A percentile compares a stretch with the other conserved stretches of the same genome.
Evolutionary conservation across 176 grass and related monocot genomes (phyloP).

Genomic region (Otatea glauca): DNA sequence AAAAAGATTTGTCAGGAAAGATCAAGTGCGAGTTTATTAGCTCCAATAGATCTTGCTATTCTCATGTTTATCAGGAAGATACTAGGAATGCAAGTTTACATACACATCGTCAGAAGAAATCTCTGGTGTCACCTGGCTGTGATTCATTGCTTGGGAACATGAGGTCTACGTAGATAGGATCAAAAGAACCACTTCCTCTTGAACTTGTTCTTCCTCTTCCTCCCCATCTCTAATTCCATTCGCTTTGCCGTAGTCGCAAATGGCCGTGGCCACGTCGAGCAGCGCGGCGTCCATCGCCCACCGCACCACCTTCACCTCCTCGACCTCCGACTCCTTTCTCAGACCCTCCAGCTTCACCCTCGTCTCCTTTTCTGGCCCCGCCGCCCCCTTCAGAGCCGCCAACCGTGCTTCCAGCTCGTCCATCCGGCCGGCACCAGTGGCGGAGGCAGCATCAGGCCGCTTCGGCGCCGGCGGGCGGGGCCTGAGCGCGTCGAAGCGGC

Average conservation of each 20-base stretch:
- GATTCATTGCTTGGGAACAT: neutral
- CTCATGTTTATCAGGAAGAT: neutral
- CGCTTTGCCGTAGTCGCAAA: neutral
- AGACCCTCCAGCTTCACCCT: constrained; percentile 40
- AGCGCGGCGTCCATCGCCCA: constrained; percentile 78
- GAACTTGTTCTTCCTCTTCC: constrained; percentile 38
- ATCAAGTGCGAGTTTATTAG: neutral
- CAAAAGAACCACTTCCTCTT: constrained; percentile 67
- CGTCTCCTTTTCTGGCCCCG: constrained; percentile 18
- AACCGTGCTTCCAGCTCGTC: constrained; percentile 65
- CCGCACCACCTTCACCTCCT: constrained; percentile 85
- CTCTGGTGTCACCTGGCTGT: neutral
- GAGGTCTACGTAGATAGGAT: neutral
- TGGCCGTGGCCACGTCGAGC: constrained; percentile 46
- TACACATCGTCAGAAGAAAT: neutral
- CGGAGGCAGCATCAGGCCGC: neutral
- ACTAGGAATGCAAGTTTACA: neutral
- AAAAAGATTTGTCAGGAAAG: neutral
- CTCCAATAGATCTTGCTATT: neutral
- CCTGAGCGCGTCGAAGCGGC: constrained; percentile 66
- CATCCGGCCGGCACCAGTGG: constrained; percentile 2
- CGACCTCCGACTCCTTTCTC: constrained; percentile 33
- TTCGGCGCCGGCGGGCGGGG: constrained; percentile 8
- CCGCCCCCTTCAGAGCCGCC: constrained; percentile 57
- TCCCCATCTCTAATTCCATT: constrained; percentile 30